Evolutionary conservation across 345 rosid species (phyloP).

Genomic region (Hibiscus tridactylites): DNA sequence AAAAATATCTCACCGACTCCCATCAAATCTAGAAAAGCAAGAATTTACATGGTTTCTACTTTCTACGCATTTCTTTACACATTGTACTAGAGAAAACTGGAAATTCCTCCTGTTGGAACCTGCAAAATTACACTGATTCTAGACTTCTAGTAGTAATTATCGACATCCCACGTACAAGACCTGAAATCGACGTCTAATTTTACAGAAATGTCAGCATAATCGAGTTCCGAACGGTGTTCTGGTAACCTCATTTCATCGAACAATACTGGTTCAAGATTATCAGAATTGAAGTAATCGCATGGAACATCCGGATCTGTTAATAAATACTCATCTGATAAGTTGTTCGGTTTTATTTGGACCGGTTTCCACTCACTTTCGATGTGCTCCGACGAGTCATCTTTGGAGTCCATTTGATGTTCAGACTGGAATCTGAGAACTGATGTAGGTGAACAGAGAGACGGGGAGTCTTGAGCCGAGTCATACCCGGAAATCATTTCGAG

Average conservation of each 20-base stretch:
- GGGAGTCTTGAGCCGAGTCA: constrained; percentile 50
- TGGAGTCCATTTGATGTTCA: constrained; percentile 18
- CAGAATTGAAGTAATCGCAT: constrained; percentile 26
- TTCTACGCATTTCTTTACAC: constrained; percentile 21
- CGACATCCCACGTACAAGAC: constrained; percentile 59
- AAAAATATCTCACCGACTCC: constrained; percentile 1
- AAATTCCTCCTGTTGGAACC: no score
- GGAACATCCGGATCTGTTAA: constrained; percentile 23
- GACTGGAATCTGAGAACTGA: constrained; percentile 61
- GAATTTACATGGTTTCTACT: constrained; percentile 24
- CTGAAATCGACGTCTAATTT: constrained; percentile 43
- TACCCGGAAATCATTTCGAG: constrained; percentile 29
- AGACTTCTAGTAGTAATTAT: constrained; percentile 29
- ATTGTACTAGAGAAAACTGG: neutral
- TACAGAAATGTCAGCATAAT: constrained; percentile 20
- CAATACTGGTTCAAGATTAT: constrained; percentile 32
- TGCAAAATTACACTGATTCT: neutral
- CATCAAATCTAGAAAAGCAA: constrained; percentile 7
- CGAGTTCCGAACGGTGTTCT: constrained; percentile 15
- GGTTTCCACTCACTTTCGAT: constrained; percentile 11
- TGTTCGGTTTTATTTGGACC: neutral
- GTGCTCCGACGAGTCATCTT: constrained; percentile 2
- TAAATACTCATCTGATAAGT: constrained; percentile 12
- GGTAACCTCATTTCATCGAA: constrained; percentile 34
- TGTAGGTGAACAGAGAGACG: constrained; percentile 53